Base-by-base conservation (phyloP, 768 basidiomycete genomes). In the Hygrocybe coccinea region DNA sequence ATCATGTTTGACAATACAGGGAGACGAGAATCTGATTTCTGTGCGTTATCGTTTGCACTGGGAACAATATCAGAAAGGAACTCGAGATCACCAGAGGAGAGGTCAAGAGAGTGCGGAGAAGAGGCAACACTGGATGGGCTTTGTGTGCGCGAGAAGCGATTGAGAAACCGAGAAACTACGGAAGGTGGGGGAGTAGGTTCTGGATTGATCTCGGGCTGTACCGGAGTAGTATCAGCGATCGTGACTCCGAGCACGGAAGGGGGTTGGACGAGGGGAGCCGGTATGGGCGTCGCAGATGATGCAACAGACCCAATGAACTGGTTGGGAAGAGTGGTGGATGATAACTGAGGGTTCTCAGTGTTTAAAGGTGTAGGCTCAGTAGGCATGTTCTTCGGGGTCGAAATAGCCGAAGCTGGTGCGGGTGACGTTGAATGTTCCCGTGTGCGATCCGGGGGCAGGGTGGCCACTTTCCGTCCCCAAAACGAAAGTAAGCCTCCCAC, bases 161-260 rank as follows among this genome's bases (percentile, higher is more conserved):
- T 83, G 47, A 93, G 75, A 66, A 95, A 94, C 4, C 92, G 82
- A 10, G 91, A 90, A 33, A 94, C 88, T 7, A 82, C 89, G 0
- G 92, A 25, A 81, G 74, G 29, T 12, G 77, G 66, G 4, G 75
- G 64, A 34, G 62, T 60, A 14, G 66, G 61, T 19, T 69, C 68
- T 21, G 60, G 22, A 21, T 60, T 53, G 21, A 65, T 55, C 3
- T 64, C 56, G 12, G 57, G 57, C 34, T 57, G 35, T 10, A 10
- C 39, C 21, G 22, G 5, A 22, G 5, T 22, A 22, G 15, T 5
- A 17, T 22, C 21, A 22, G 53, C 61, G 5, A 64, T 25, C 6
- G 56, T 37, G 59, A 44, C 15, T n/a, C 38, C 22, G n/a, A 41
- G n/a, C 15, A 33, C 24, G 22, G 65, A 39, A 17, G 59, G 29